phyloP scores from a whole-genome alignment of 164 flowering plant species.

The Akebia trifoliata region DNA sequence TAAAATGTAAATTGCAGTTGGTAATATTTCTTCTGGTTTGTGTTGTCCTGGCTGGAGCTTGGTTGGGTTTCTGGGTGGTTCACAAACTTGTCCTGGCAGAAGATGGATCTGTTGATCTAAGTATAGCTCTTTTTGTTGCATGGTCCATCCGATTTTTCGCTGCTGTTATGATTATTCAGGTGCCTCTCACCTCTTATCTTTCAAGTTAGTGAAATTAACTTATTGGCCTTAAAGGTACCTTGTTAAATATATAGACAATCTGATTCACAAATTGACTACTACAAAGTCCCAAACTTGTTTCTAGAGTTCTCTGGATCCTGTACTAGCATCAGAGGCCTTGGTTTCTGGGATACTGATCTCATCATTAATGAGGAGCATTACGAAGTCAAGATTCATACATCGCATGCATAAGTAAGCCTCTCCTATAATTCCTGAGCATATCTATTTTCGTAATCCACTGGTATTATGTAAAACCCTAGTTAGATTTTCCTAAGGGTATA shows the following conservation, averaged over 20 bases:
- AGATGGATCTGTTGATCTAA: constrained; percentile 73
- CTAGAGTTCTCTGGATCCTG: constrained; percentile 72
- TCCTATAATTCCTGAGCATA: not conserved
- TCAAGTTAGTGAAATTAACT: not conserved
- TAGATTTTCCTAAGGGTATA: too few species aligned
- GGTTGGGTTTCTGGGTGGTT: constrained; percentile 93
- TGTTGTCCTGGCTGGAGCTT: constrained; percentile 74
- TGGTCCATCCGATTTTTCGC: constrained; percentile 71
- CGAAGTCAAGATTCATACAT: constrained; percentile 30
- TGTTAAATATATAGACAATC: too few species aligned
- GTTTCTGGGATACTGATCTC: constrained; percentile 50
- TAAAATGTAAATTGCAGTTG: constrained; percentile 45
- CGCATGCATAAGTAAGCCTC: constrained; percentile 40
- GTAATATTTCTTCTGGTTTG: constrained; percentile 50
- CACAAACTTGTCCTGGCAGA: constrained; percentile 68
- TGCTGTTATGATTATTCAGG: constrained; percentile 73
- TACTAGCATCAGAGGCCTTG: constrained; percentile 59
- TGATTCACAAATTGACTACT: too few species aligned
- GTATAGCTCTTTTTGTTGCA: constrained; percentile 55
- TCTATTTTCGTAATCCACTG: not conserved
- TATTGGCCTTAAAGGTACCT: not conserved
- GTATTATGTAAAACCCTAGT: too few species aligned
- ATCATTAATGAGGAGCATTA: constrained; percentile 27
- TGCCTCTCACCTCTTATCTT: constrained; percentile 13
- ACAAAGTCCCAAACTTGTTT: constrained; percentile 8